Conservation (phyloP, 352 stramenopile species). For the Globisporangium orthogonon region DNA sequence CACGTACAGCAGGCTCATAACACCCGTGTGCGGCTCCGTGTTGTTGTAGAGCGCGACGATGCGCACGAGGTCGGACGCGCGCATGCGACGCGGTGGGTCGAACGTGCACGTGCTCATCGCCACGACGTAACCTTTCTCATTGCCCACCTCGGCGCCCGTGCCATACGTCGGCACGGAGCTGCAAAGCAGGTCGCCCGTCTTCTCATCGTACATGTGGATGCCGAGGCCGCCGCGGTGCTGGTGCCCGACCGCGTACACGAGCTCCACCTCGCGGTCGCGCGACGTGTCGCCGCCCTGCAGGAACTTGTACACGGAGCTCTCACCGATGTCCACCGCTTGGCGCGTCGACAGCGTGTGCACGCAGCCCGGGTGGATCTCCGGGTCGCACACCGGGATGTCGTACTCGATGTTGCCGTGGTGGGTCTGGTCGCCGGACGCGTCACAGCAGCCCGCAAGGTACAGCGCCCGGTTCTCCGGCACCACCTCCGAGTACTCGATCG, state of each 20-base stretch:
- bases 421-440: conserved; percentile 49
- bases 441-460: conserved; percentile 67
- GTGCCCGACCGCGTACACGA: conserved; percentile 75
- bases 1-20: conserved; percentile 79
- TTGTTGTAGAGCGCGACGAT: conserved; percentile 81
- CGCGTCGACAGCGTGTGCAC: conserved; percentile 71
- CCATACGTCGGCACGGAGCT: conserved; percentile 63
- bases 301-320: conserved; percentile 18
- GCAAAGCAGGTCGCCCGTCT: conserved; percentile 58
- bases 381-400: conserved; percentile 62
- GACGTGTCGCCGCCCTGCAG: conserved; percentile 10
- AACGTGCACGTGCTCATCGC: conserved; percentile 76
- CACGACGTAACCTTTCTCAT: conserved; percentile 66
- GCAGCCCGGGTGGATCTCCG: conserved; percentile 57
- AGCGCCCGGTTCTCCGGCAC: conserved; percentile 47
- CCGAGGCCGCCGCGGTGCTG: conserved; percentile 68
- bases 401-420: conserved; percentile 77
- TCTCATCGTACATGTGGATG: conserved; percentile 70
- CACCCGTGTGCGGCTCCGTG: conserved; percentile 63
- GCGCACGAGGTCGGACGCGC: conserved; percentile 59
- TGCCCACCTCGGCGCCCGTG: conserved; percentile 40
- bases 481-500: conserved; percentile 62
- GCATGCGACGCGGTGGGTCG: conserved; percentile 60
- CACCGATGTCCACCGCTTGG: conserved; percentile 43
- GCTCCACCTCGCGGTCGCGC: conserved; percentile 54